These are phyloP conservation scores for Cercospora nicotianae DNA, from an alignment of 2,329 filamentous ascomycete species.

Conservation along the genomic window DNA sequence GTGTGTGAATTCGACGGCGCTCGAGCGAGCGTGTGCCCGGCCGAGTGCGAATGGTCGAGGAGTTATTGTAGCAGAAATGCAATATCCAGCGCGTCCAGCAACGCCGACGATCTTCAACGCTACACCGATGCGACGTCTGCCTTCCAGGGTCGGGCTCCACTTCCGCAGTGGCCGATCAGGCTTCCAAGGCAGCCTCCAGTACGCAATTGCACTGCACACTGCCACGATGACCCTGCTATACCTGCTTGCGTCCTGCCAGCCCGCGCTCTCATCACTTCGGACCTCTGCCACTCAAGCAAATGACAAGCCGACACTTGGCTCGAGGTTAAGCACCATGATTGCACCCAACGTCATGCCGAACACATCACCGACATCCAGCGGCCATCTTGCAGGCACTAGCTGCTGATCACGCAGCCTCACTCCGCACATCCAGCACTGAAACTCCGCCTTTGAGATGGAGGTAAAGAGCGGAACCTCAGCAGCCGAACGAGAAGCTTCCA, in stretches of 20 bases:
- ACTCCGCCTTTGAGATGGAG: neutral
- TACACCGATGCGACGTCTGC: neutral
- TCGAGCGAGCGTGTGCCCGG: neutral
- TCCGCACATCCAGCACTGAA: neutral
- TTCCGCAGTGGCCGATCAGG: neutral
- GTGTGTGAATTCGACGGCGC: neutral
- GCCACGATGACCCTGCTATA: neutral
- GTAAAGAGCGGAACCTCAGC: neutral
- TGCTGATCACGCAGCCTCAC: conserved; percentile 3
- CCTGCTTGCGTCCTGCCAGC: neutral
- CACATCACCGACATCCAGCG: neutral
- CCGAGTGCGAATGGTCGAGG: neutral
- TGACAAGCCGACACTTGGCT: conserved; percentile 5
- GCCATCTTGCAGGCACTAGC: conserved; percentile 1
- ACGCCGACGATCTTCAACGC: neutral
- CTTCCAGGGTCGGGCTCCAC: neutral
- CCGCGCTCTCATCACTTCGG: neutral
- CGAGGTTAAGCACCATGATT: neutral
- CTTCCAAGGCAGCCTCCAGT: neutral
- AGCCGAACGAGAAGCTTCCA: neutral
- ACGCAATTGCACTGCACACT: neutral
- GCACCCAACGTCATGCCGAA: neutral
- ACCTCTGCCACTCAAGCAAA: conserved; percentile 4
- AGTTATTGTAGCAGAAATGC: neutral
- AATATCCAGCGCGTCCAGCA: neutral